Base-by-base conservation (phyloP, 2,329 filamentous ascomycete species). In the Dryadomyces quercivorus region DNA sequence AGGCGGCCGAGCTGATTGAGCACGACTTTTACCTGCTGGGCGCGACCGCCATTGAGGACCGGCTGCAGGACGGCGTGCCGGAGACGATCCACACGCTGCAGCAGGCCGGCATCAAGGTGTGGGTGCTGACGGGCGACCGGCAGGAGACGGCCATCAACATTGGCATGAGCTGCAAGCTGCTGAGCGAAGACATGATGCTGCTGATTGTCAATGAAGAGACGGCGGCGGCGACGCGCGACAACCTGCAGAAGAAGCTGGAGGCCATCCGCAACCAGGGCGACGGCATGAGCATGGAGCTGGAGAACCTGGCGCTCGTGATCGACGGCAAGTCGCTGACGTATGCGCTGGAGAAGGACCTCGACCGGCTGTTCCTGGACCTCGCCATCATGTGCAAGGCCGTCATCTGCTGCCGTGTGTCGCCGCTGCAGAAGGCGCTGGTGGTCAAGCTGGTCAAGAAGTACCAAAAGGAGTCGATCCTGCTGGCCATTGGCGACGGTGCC, bases 121-220 rank as follows among this genome's bases (percentile, higher is more conserved):
- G 93, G 93, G 93, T 98, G 20, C 71, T 98, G 68, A 98, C 93
- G 43, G 93, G 93, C 63, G 93, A 98, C 74, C 82, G 93, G 63
- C 94, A 98, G 70, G 93, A 98, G 70, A 98, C 93, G 31, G 93
- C 93, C 55, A 98, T 98, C 78, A 98, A 98, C 68, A 98, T 98
- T 61, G 93, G 94, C 60, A 98, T 98, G 93, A 96, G 90, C 67
- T 98, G 93, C 72, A 97, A 97, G 72, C 79, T 98, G 51, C 88
- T 98, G 57, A 95, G 90, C 61, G 93, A 98, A 70, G 94, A 98
- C 63, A 98, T 98, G 93, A 95, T 93, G 65, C 78, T 98, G 12
- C 74, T 98, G 54, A 96, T 98, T 62, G 80, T 98, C 64, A 98
- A 98, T 64, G 93, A 98, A 66, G 91, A 97, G 62, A 78, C 74